Evolutionary conservation across 139 green algal species (phyloP), one percentile per base, ranked within the genome.

Genomic region (Zygnema circumcarinatum): DNA sequence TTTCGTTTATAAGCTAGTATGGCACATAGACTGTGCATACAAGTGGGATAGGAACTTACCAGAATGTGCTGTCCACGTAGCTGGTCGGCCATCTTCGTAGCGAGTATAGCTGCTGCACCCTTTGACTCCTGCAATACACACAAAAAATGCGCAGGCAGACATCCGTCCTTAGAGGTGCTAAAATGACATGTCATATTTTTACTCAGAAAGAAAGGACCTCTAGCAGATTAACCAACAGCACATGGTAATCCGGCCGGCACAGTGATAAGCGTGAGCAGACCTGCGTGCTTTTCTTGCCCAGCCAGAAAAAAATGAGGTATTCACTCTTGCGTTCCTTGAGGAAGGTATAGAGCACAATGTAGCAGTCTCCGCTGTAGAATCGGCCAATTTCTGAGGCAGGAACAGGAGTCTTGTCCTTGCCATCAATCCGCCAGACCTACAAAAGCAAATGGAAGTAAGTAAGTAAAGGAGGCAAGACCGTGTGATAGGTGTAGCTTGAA

Each of bases 241-340:
- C n/a, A n/a, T n/a, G n/a, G n/a, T n/a, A n/a, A n/a, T n/a, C n/a
- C n/a, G n/a, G n/a, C n/a, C n/a, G n/a, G n/a, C n/a, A n/a, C n/a
- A n/a, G n/a, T n/a, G n/a, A n/a, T n/a, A n/a, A n/a, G n/a, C n/a
- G n/a, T n/a, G n/a, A n/a, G 16, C 47, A 16, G 11, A 78, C 69
- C 35, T 39, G 53, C 0, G 81, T 35, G 47, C 38, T 79, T 67
- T 41, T 76, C 1, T 76, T 76, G 29, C 87, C 87, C 2, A 89
- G 2, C 87, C 87, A 91, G 83, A 91, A 84, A 75, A 89, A 91
- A 42, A 91, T 2, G 16, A 91, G 73, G 87, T 91, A 85, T 31
- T 88, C 79, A 38, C 47, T 36, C 52, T 74, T 82, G 47, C 86
- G 62, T 72, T 91, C 87, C 56, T 41, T 39, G 20, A 35, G 73